phyloP scores from a whole-genome alignment of 257 asterid genomes.

The Gentiana dahurica region DNA sequence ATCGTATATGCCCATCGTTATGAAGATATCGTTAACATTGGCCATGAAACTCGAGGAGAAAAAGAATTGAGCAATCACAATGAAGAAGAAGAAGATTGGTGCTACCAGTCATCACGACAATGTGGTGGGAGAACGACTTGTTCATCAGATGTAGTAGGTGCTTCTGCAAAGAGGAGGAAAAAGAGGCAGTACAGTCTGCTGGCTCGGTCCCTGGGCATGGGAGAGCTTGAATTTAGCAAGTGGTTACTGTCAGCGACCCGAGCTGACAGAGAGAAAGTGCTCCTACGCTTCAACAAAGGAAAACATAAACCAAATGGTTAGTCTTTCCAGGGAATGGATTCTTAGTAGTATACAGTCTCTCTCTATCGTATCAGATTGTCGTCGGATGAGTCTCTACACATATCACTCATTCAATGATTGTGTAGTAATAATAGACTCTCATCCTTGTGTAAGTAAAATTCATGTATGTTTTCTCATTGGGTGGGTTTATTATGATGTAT shows the following conservation, averaged over 20 bases:
- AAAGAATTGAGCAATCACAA: conserved; percentile 9
- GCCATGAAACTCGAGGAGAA: conserved; percentile 21
- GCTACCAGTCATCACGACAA: conserved; percentile 6
- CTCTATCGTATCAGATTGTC: too few relatives aligned
- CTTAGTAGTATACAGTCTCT: too few relatives aligned
- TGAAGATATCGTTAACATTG: conserved; percentile 65
- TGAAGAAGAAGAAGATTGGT: conserved; percentile 18
- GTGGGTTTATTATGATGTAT: too few relatives aligned
- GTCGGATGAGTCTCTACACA: too few relatives aligned
- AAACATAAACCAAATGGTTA: conserved; percentile 21
- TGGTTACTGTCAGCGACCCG: conserved; percentile 43
- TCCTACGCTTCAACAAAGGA: conserved; percentile 21
- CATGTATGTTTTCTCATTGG: too few relatives aligned
- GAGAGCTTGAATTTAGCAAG: conserved; percentile 53
- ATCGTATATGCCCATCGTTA: conserved; percentile 84
- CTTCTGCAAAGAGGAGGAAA: conserved; percentile 29
- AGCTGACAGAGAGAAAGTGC: conserved; percentile 21
- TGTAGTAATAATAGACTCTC: too few relatives aligned
- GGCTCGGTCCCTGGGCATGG: conserved; percentile 62
- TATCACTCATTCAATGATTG: too few relatives aligned
- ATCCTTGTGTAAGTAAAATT: too few relatives aligned
- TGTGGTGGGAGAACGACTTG: conserved; percentile 14
- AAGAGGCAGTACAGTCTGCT: conserved; percentile 40
- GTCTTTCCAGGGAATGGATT: too few relatives aligned
- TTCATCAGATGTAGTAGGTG: conserved; percentile 11